Evolutionary conservation across 2,329 filamentous ascomycete species (phyloP), one percentile per base, ranked within the genome.

Genomic region (Cladorrhinum sp.): DNA sequence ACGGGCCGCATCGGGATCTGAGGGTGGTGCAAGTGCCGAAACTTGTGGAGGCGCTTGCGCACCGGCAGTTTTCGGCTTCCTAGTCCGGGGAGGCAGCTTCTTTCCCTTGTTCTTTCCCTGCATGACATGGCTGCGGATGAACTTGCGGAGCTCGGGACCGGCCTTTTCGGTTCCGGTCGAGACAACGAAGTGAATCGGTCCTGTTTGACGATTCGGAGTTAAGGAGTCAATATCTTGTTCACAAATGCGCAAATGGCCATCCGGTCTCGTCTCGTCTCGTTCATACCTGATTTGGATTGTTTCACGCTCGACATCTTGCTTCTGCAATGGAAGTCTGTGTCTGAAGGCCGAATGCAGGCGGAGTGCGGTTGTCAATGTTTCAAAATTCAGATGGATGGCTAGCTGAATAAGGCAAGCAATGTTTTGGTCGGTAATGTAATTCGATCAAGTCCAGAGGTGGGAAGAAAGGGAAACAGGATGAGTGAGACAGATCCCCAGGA

Each of bases 91-190:
- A 46, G 42, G 42, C 3, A 46, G n/a, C 10, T 46, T 46, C 54
- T 60, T 60, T 57, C 68, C 63, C 14, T 60, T 65, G 28, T 71
- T 71, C 54, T 70, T 70, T 2, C 67, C 69, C 14, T 68, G 67
- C 69, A 71, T 71, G 9, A 70, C 68, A 68, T 71, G 67, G 60
- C 69, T 69, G 46, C 69, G 68, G 42, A 71, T 71, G 16, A 65
- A 52, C 54, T 63, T 66, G 54, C 68, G 68, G 2, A 67, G 70
- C 7, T 54, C 33, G 2, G 48, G 14, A 42, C 62, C 51, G 55
- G 68, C 66, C 57, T 70, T 67, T 46, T 46, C 42, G 5, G 42
- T 46, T 21, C 42, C 42, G 3, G 42, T 46, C 18, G 42, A 46
- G n/a, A 46, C 42, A 21, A 46, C 42, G 10, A 46, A 46, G 16